Evolutionary conservation across 2,329 filamentous ascomycete genomes (phyloP), one percentile per base, ranked within the genome.

Genomic region (Dothistroma septosporum): DNA sequence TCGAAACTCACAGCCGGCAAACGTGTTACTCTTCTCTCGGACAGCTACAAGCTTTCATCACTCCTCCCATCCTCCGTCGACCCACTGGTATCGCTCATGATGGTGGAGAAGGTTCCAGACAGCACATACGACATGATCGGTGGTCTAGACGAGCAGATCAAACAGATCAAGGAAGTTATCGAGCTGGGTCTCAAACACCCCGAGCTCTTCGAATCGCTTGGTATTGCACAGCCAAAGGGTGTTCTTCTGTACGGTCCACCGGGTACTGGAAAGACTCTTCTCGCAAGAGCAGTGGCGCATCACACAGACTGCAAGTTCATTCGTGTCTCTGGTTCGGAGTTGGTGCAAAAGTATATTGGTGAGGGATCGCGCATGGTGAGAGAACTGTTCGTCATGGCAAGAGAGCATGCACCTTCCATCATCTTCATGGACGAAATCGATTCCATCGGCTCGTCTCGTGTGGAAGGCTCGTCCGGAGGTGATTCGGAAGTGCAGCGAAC

Each of bases 381-480:
- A 73, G 94, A 99, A 79, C 84, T 99, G 55, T 99, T 99, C 83
- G 90, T 99, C 75, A 99, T 99, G 94, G 94, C 94, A 31, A 86
- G 94, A 78, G 94, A 99, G 76, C 94, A 99, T 72, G 94, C 94
- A 0, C 94, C 94, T 22, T 96, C 91, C 68, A 99, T 99, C 79
- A 99, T 99, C 78, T 99, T 99, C 83, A 99, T 99, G 94, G 94
- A 99, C 77, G 94, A 99, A 78, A 97, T 99, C 77, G 94, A 99
- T 82, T 96, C 91, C 69, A 99, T 99, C 77, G 94, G 94, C 66
- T 97, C 92, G 35, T 96, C 92, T 62, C 90, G 94, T 78, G 93
- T 99, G 57, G 94, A 99, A 75, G 93, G 93, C 28, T 95, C 90
- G 61, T 95, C 91, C 21, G 92, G 92, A 57, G 94, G 94, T 73